Evolutionary conservation across 345 rosid genomes (phyloP), one percentile per base, ranked within the genome.

Genomic region (Carallia pectinifolia): DNA sequence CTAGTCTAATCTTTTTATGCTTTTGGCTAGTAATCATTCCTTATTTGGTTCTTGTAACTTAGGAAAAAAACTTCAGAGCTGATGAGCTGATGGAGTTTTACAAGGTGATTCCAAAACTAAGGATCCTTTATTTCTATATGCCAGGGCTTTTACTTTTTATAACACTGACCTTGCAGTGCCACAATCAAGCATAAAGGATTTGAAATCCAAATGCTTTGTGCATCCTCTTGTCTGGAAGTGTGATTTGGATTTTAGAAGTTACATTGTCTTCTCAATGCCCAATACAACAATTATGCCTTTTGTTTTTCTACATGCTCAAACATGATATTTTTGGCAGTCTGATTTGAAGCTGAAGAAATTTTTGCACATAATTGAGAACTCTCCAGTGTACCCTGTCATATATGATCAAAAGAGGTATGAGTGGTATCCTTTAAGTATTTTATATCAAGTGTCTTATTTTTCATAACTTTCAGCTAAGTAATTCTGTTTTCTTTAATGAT

Each of bases 341-440:
- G 98, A 95, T 85, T 44, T 85, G 87, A 92, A 95, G 83, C 80
- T 95, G 86, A 95, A 90, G 80, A 92, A 90, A 63, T 92, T 79
- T 84, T 81, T 95, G 85, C 92, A 95, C 79, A 90, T 95, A 71
- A 89, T 95, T 64, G 92, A 95, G 87, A 76, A 71, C 62, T 92
- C 98, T n/a, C 86, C 89, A 0, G 89, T 95, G 67, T 95, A 76
- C 80, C 98, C 98, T 53, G 89, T 95, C 34, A 61, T 95, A 75
- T 89, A 87, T 64, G 98, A 95, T 70, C 65, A 52, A 61, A 84
- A 83, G 31, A 95, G 98, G 99, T 90, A 81, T 50, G 64, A 6
- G 38, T 53, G 37, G 15, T 65, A 71, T 75, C 37, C 74, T 74
- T 36, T 39, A 66, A 47, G 53, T 67, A 10, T 68, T 33, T 18